Evolutionary conservation across 495 filamentous ascomycete genomes (phyloP), one percentile per base, ranked within the genome.

Genomic region (Cudoniella acicularis): DNA sequence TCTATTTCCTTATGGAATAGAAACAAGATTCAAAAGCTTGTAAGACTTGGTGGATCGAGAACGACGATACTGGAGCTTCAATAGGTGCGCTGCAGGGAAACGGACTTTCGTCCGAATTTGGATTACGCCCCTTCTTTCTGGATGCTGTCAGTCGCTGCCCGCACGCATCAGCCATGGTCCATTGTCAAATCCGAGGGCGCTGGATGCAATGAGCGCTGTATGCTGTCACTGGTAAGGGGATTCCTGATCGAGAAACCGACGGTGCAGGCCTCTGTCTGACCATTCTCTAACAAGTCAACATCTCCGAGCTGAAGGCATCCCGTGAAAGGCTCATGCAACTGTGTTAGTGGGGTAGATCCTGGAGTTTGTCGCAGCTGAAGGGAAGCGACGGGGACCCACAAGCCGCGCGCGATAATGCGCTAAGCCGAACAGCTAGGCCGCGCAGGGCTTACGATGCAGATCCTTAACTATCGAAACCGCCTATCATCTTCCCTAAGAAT

Each of bases 1-100:
- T 57, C 54, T 49, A 63, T 36, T 26, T 30, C 11, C 30, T 27
- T 49, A 59, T 59, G 54, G 50, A 54, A 56, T 45, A 49, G 16
- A 54, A 54, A 54, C 57, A 59, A 59, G 46, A 63, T 59, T 48
- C 23, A 59, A 63, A 56, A 58, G 60, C 60, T 54, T 25, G 51
- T 25, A 54, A 54, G 23, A 41, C 21, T 41, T 54, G 9, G 51
- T 8, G 10, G 21, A 54, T 54, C 36, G 26, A 54, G 24, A 41
- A 54, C 11, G 41, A 41, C 41, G 51, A 54, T 51, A 51, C 25
- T 3, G 10, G 25, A 51, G 49, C 22, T 30, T 51, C 25, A 51
- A n/a, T n/a, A n/a, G n/a, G 49, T 17, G n/a, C 17, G 25, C 22
- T 51, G 10, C 20, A 51, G 49, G 24, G 49, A 51, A 54, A 54